Conservation (phyloP, 495 filamentous ascomycete species). For the Hypoxylon cercidicola region DNA sequence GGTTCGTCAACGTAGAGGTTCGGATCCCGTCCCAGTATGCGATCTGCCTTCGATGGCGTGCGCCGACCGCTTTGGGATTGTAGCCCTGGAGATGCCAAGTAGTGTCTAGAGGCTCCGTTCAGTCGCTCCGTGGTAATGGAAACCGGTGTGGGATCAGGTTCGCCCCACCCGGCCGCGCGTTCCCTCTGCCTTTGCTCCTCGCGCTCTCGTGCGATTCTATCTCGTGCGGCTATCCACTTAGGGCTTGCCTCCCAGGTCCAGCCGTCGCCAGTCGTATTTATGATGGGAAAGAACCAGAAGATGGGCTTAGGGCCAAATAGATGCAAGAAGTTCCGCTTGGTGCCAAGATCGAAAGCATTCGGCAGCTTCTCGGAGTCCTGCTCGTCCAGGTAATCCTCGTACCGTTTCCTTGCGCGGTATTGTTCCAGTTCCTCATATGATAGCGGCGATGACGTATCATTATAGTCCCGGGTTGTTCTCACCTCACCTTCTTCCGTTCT, state of each 20-base stretch:
- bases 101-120: constrained; percentile 48
- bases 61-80: constrained; percentile 31
- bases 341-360: constrained; percentile 91
- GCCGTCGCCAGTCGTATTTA: constrained; percentile 89
- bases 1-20: constrained; percentile 57
- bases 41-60: constrained; percentile 60
- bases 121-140: constrained; percentile 22
- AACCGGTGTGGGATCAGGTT: constrained; percentile 35
- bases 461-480: constrained; percentile 30
- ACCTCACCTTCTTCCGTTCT: constrained; percentile 83
- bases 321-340: constrained; percentile 78
- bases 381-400: constrained; percentile 89
- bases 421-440: constrained; percentile 78
- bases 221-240: constrained; percentile 74
- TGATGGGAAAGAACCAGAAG: constrained; percentile 83
- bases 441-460: constrained; percentile 48
- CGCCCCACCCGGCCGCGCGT: constrained; percentile 65
- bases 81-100: constrained; percentile 27
- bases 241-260: constrained; percentile 91
- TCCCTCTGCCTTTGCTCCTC: constrained; percentile 69
- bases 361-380: constrained; percentile 86
- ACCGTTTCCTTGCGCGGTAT: constrained; percentile 73
- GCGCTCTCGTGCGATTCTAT: constrained; percentile 66
- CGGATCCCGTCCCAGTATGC: constrained; percentile 61
- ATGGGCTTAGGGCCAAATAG: constrained; percentile 78